Conservation (phyloP, 768 basidiomycete species). For the Leccinum uliginosum region DNA sequence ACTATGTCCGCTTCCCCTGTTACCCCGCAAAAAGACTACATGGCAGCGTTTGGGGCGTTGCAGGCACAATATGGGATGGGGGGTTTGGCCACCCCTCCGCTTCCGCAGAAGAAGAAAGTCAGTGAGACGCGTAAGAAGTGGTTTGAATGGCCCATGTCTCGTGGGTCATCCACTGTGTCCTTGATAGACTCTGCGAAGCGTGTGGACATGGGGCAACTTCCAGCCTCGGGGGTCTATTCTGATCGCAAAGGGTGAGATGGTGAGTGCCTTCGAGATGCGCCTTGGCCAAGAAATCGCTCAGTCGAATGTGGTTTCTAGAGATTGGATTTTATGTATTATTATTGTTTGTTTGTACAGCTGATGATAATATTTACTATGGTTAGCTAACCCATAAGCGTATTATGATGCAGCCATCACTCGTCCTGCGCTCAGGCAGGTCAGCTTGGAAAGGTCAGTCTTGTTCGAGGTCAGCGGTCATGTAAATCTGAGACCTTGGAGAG, state of each 20-base stretch:
- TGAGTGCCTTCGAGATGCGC: not conserved
- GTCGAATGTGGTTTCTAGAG: too few species aligned
- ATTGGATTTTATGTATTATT: not conserved
- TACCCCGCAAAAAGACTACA: constrained; percentile 22
- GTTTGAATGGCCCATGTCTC: constrained; percentile 15
- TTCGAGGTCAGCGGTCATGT: not conserved
- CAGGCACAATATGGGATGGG: constrained; percentile 21
- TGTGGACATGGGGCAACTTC: not conserved
- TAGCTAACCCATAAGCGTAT: not conserved
- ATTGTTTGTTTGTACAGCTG: not conserved
- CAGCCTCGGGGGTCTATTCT: not conserved
- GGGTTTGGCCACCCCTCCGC: not conserved
- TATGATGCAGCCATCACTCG: constrained; percentile 59
- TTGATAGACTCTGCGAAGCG: constrained; percentile 1
- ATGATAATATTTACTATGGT: not conserved
- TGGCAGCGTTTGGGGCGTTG: constrained; percentile 19
- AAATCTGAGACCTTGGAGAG: constrained; percentile 35
- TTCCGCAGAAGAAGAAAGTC: not conserved
- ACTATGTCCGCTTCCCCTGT: constrained; percentile 1
- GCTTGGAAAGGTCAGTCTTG: constrained; percentile 70
- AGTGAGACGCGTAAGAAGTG: constrained; percentile 11
- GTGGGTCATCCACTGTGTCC: constrained; percentile 15
- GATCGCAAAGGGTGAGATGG: not conserved
- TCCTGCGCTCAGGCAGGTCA: constrained; percentile 64
- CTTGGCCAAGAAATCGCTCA: not conserved